Conservation (phyloP, 1,284 basidiomycete genomes). For the Porodaedalea pini region DNA sequence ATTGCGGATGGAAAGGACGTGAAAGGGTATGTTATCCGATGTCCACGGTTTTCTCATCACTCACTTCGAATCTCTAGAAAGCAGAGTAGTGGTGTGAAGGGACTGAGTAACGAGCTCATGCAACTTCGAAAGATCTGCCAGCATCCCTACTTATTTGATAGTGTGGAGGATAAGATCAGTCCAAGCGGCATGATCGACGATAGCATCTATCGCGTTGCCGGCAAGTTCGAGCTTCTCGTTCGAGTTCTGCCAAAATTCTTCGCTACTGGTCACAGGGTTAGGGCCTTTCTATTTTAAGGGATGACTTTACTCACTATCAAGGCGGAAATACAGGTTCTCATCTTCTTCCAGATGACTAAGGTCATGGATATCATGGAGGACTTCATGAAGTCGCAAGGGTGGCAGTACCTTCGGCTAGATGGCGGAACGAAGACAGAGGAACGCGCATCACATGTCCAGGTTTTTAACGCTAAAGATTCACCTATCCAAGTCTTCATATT, state of each 20-base stretch:
- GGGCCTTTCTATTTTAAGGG: conserved; percentile 23
- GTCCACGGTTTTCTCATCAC: conserved; percentile 1
- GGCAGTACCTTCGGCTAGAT: conserved; percentile 92
- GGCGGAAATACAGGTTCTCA: conserved; percentile 65
- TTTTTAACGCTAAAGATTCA: conserved; percentile 91
- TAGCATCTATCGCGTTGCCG: conserved; percentile 82
- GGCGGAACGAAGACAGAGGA: conserved; percentile 99
- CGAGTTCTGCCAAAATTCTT: conserved; percentile 96
- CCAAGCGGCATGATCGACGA: conserved; percentile 81
- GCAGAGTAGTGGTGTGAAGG: conserved; percentile 75
- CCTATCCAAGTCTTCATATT: conserved; percentile 94
- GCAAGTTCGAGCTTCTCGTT: conserved; percentile 95
- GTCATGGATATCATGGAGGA: conserved; percentile 99
- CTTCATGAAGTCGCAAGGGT: conserved; percentile 88
- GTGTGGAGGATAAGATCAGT: conserved; percentile 91
- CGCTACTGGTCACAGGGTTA: conserved; percentile 84
- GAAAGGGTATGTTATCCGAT: conserved; percentile 55
- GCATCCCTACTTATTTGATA: conserved; percentile 94
- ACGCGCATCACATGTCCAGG: conserved; percentile 84
- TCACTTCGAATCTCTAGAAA: conserved; percentile 34
- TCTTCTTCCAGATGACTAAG: conserved; percentile 99
- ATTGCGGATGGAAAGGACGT: conserved; percentile 82
- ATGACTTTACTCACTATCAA: conserved; percentile 13
- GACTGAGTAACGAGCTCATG: conserved; percentile 97
- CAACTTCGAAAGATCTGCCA: conserved; percentile 99